These are phyloP conservation scores for Nepenthes gracilis DNA, from an alignment of 148 eudicot species.

Conservation along the genomic window DNA sequence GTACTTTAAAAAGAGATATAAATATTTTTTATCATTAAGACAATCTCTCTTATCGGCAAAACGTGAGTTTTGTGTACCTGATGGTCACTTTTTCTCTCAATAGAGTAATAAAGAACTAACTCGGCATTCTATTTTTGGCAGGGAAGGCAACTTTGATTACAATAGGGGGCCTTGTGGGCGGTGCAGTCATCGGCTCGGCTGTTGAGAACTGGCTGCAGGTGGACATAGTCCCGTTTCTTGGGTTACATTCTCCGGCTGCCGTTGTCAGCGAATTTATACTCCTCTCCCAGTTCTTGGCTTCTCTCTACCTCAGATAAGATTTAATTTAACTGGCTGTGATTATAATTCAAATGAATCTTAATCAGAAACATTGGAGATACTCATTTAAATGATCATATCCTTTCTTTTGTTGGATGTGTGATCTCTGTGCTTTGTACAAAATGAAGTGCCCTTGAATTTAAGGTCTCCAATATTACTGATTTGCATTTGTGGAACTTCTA, in stretches of 20 bases:
- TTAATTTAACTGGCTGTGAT: conserved; percentile 1
- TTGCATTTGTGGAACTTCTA: too few species aligned
- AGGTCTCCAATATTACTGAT: not conserved
- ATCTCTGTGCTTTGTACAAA: conserved; percentile 47
- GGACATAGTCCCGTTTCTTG: conserved; percentile 91
- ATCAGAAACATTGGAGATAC: conserved; percentile 17
- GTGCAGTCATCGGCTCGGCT: conserved; percentile 91
- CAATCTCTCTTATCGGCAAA: too few species aligned
- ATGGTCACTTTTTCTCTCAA: too few species aligned
- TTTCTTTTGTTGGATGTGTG: conserved; percentile 27
- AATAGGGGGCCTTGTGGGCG: conserved; percentile 81
- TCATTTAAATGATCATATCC: conserved; percentile 22
- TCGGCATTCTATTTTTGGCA: conserved; percentile 19
- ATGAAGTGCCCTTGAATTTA: not conserved
- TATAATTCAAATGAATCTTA: conserved; percentile 1
- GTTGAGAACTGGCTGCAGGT: conserved; percentile 97
- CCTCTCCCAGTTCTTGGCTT: conserved; percentile 78
- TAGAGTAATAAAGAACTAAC: too few species aligned
- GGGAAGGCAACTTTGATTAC: conserved; percentile 91
- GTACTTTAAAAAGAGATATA: too few species aligned
- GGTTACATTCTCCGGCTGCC: conserved; percentile 82
- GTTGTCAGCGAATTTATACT: conserved; percentile 82
- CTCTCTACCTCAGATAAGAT: conserved; percentile 68
- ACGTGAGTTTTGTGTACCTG: too few species aligned
- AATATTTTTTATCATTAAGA: too few species aligned